Base-by-base conservation (phyloP, 2,329 filamentous ascomycete species). In the Aureobasidium zeae region DNA sequence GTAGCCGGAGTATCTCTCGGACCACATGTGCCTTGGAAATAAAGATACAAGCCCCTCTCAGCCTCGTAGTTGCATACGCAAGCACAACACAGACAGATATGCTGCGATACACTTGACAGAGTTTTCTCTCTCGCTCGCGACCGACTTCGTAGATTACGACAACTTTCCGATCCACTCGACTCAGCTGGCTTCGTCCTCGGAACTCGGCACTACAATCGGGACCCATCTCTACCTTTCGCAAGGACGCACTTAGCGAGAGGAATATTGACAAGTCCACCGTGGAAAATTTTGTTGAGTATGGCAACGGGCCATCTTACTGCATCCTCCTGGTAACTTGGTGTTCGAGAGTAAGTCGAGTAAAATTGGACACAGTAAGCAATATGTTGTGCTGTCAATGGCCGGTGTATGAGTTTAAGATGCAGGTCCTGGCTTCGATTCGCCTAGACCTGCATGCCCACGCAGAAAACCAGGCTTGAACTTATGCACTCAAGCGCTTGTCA, bases 151-250 rank as follows among this genome's bases (percentile, higher is more conserved):
- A 32, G 28, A n/a, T 10, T 16, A 9, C 29, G 20, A 31, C 28
- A 11, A 22, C 28, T 32, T 25, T 25, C 11, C 11, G 22, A 25
- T n/a, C n/a, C n/a, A n/a, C n/a, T n/a, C n/a, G n/a, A 30, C 36
- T 39, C 25, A 30, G 36, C 36, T 39, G 25, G 36, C 36, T 26
- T 39, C 16, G 36, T 39, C 19, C 36, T 39, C 36, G 36, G 36
- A 16, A 19, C 8, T 22, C 21, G n/a, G 5, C 36, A 39, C n/a
- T 20, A 12, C 4, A 39, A 16, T n/a, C n/a, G n/a, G 36, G 29
- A 39, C 26, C 25, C n/a, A n/a, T 20, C 19, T 39, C 25, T 39
- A 39, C 36, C 36, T 39, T 15, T 20, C 12, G 16, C 35, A 8
- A 24, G 17, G 21, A 20, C 6, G 22, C 16, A 9, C 15, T 17